Evolutionary conservation across 306 rosid species (phyloP).

Genomic region (Parietaria judaica): DNA sequence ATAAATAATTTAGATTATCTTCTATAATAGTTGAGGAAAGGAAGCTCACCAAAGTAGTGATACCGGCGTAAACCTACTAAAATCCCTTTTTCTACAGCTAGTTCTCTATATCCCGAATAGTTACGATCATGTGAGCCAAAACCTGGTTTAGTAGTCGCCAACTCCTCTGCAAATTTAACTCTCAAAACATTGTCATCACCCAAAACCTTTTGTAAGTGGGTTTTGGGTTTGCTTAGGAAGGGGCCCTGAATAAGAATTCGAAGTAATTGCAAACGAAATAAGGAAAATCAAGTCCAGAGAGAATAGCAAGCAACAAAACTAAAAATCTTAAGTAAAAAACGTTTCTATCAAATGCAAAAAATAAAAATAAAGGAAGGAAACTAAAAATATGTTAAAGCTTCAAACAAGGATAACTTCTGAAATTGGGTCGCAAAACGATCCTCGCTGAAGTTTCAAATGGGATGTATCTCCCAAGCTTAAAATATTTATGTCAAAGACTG

Average conservation of each 20-base stretch:
- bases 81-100: conserved; percentile 49
- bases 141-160: not conserved
- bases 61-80: conserved; percentile 52
- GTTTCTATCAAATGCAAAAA: not conserved
- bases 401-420: no score
- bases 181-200: conserved; percentile 63
- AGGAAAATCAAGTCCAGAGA: not conserved
- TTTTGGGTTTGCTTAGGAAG: conserved; percentile 26
- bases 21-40: not conserved
- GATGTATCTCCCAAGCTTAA: no score
- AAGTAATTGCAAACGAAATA: conserved; percentile 4
- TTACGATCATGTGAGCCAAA: conserved; percentile 10
- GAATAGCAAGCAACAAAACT: not conserved
- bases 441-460: no score
- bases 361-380: no score
- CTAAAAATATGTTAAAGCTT: no score
- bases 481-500: no score
- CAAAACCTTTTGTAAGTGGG: conserved; percentile 53
- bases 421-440: no score
- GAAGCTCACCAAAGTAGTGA: conserved; percentile 50
- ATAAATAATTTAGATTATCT: not conserved
- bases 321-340: not conserved
- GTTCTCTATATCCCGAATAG: conserved; percentile 28
- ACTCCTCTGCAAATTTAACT: conserved; percentile 51
- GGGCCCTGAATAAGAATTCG: conserved; percentile 54